Evolutionary conservation across 2,329 filamentous ascomycete species (phyloP).

Genomic region (Zasmidium citrigriseum): DNA sequence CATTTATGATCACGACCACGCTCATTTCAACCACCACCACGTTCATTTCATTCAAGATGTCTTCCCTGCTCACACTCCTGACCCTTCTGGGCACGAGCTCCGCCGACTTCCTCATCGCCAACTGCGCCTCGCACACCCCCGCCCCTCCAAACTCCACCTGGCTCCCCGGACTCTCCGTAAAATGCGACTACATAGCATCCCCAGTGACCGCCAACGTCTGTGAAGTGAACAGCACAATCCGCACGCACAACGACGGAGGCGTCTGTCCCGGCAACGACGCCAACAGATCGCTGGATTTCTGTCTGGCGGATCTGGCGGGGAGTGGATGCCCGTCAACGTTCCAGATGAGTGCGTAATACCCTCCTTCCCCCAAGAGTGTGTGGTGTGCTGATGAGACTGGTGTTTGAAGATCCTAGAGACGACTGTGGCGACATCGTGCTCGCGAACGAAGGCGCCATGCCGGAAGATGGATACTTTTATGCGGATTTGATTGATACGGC

Average conservation of each 20-base stretch:
- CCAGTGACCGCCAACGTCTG: conserved; percentile 8
- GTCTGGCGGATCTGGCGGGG: conserved; percentile 3
- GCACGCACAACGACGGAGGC: conserved; percentile 14
- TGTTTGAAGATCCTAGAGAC: conserved; percentile 6
- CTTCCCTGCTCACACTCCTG: background rate
- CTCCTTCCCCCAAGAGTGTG: background rate
- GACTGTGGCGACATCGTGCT: conserved; percentile 15
- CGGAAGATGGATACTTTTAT: conserved; percentile 14
- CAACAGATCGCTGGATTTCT: conserved; percentile 12
- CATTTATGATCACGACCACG: too few species aligned
- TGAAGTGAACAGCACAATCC: conserved; percentile 1
- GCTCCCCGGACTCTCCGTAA: conserved; percentile 8
- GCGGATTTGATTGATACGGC: conserved; percentile 16
- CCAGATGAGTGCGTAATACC: conserved; percentile 5
- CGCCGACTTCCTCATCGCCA: conserved; percentile 17
- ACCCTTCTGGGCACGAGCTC: background rate
- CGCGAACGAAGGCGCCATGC: background rate
- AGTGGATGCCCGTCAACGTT: conserved; percentile 6
- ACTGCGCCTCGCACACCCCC: conserved; percentile 8
- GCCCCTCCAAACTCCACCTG: conserved; percentile 1
- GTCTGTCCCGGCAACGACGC: conserved; percentile 14
- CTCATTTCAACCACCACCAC: too few species aligned
- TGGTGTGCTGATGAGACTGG: background rate
- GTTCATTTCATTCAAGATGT: too few species aligned
- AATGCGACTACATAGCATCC: conserved; percentile 16